These are phyloP conservation scores for Melampsora americana DNA, from an alignment of 1,284 basidiomycete genomes.

Conservation along the genomic window DNA sequence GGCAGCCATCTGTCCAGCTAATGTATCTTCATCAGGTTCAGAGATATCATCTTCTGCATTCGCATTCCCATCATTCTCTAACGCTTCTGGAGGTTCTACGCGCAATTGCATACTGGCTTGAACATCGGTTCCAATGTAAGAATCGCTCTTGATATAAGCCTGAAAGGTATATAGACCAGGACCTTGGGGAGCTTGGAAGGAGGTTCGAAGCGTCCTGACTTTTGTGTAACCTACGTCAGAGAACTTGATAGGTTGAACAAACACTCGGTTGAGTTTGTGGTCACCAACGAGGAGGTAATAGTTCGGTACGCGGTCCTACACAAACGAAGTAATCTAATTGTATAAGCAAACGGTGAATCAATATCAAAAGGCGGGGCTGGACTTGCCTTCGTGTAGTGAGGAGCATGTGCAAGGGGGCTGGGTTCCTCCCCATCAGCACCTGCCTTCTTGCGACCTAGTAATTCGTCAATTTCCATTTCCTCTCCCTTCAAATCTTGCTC, in stretches of 20 bases:
- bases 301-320: slow-evolving; percentile 72
- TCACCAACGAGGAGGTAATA: slow-evolving; percentile 87
- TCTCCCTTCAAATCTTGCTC: slow-evolving; percentile 59
- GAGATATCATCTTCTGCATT: slow-evolving; percentile 83
- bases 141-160: slow-evolving; percentile 78
- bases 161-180: slow-evolving; percentile 86
- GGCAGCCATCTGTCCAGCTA: slow-evolving; percentile 96
- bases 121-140: slow-evolving; percentile 63
- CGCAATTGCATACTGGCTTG: slow-evolving; percentile 79
- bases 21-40: slow-evolving; percentile 87
- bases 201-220: slow-evolving; percentile 78
- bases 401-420: slow-evolving; percentile 76
- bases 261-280: slow-evolving; percentile 79
- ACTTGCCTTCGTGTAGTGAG: slow-evolving; percentile 79
- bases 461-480: slow-evolving; percentile 66
- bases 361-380: background rate
- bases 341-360: background rate
- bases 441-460: slow-evolving; percentile 65
- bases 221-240: slow-evolving; percentile 67
- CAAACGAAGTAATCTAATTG: background rate
- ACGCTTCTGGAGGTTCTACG: slow-evolving; percentile 60
- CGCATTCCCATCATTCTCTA: slow-evolving; percentile 58
- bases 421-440: slow-evolving; percentile 57
- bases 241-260: slow-evolving; percentile 78
- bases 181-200: slow-evolving; percentile 89